phyloP scores from a whole-genome alignment of 2,329 filamentous ascomycete species.

The Neocatenulostroma microsporum region DNA sequence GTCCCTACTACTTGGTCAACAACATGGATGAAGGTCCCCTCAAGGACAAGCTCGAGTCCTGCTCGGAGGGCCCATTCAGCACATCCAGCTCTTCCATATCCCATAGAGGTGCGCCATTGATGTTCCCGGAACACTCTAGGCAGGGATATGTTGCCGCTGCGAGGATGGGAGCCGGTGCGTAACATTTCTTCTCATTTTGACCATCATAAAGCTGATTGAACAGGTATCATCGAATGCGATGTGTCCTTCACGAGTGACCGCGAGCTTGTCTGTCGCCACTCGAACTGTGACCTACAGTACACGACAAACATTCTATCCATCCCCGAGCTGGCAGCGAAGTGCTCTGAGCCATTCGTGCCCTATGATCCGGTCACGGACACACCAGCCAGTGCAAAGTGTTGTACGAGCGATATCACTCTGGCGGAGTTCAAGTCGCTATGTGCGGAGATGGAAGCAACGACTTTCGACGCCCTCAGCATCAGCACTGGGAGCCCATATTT shows the following conservation, averaged over 20 bases:
- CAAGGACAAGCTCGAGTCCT: conserved; percentile 53
- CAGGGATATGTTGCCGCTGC: conserved; percentile 54
- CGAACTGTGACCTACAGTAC: conserved; percentile 59
- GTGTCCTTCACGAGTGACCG: conserved; percentile 59
- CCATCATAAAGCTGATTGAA: not conserved
- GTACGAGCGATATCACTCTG: conserved; percentile 62
- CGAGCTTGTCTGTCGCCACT: conserved; percentile 60
- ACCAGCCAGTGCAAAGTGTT: conserved; percentile 59
- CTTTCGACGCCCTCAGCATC: conserved; percentile 51
- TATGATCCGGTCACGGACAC: conserved; percentile 18
- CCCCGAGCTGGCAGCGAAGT: conserved; percentile 57
- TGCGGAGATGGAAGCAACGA: conserved; percentile 60
- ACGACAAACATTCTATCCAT: conserved; percentile 59
- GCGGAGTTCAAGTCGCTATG: conserved; percentile 61
- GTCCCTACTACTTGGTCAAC: conserved; percentile 57
- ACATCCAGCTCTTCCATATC: conserved; percentile 52
- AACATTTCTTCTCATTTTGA: not conserved
- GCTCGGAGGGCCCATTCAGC: conserved; percentile 48
- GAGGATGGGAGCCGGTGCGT: conserved; percentile 55
- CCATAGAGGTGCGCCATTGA: conserved; percentile 54
- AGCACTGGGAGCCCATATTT: conserved; percentile 51
- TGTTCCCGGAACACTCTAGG: conserved; percentile 57
- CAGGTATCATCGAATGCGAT: conserved; percentile 55
- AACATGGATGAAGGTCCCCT: conserved; percentile 54
- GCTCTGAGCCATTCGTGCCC: conserved; percentile 54